phyloP scores from a whole-genome alignment of 2,329 filamentous ascomycete genomes.

The Pseudopithomyces chartarum region DNA sequence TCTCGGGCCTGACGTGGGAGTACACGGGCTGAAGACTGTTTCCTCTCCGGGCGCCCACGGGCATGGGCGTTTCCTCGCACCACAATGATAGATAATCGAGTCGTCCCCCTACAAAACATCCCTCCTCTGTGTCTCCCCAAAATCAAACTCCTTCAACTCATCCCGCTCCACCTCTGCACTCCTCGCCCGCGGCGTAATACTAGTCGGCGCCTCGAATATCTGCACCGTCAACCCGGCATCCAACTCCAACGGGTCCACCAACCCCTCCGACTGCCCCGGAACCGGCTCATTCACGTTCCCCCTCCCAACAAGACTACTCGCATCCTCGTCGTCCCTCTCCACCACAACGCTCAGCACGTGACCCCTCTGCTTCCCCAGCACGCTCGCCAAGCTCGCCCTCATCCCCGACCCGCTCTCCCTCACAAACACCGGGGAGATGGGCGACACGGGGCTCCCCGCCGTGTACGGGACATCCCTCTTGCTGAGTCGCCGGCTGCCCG shows the following conservation, averaged over 20 bases:
- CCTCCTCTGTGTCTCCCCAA: constrained; percentile 5
- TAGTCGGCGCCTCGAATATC: constrained; percentile 27
- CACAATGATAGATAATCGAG: too few species aligned
- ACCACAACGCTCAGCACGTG: constrained; percentile 28
- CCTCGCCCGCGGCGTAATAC: constrained; percentile 24
- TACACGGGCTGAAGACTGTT: not conserved
- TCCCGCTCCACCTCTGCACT: constrained; percentile 17
- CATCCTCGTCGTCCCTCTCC: constrained; percentile 28
- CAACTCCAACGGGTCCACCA: constrained; percentile 28
- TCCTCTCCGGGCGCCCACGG: too few species aligned
- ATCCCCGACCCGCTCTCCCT: constrained; percentile 1
- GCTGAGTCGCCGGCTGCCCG: constrained; percentile 3
- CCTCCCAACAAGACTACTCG: not conserved
- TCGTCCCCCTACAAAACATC: too few species aligned
- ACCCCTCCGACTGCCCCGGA: constrained; percentile 31
- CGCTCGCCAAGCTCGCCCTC: constrained; percentile 10
- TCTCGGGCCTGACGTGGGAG: not conserved
- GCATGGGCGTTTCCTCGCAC: too few species aligned
- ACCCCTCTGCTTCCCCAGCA: constrained; percentile 25
- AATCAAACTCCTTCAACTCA: constrained; percentile 9
- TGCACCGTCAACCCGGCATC: constrained; percentile 20
- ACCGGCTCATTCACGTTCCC: constrained; percentile 25
- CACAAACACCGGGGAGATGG: constrained; percentile 12
- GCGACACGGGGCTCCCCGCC: constrained; percentile 13
- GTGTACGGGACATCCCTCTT: not conserved